Evolutionary conservation across 257 asterid genomes (phyloP).

Genomic region (Ilex asprella): DNA sequence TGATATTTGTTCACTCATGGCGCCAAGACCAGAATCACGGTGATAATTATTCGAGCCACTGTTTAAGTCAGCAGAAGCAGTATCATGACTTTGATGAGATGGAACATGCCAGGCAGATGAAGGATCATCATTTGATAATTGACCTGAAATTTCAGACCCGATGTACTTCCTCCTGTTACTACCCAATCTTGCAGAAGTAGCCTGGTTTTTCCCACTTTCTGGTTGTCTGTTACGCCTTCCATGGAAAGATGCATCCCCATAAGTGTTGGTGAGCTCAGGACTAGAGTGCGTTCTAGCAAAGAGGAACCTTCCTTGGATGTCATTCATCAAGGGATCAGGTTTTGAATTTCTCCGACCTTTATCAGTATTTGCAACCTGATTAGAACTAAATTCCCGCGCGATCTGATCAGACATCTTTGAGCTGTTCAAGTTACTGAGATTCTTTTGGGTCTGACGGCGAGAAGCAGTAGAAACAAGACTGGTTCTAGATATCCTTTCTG

Average conservation of each 20-base stretch:
- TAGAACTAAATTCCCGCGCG: conserved; percentile 32
- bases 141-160: conserved; percentile 46
- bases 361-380: conserved; percentile 36
- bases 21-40: conserved; percentile 45
- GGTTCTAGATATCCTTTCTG: conserved; percentile 26
- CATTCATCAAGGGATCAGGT: conserved; percentile 49
- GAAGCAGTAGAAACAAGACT: conserved; percentile 36
- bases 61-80: conserved; percentile 23
- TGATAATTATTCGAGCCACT: conserved; percentile 40
- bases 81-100: conserved; percentile 44
- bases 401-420: conserved; percentile 31
- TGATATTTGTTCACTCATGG: conserved; percentile 49
- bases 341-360: conserved; percentile 46
- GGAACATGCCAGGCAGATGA: conserved; percentile 31
- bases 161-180: conserved; percentile 39
- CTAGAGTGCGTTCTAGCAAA: conserved; percentile 86
- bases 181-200: conserved; percentile 36
- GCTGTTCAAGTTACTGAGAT: conserved; percentile 36
- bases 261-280: conserved; percentile 85
- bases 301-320: conserved; percentile 50
- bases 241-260: conserved; percentile 39
- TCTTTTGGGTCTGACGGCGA: conserved; percentile 38
- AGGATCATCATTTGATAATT: conserved; percentile 38
- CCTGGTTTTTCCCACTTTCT: conserved; percentile 41
- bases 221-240: conserved; percentile 32